Base-by-base conservation (phyloP, 768 basidiomycete genomes). In the Psilocybe cubensis region DNA sequence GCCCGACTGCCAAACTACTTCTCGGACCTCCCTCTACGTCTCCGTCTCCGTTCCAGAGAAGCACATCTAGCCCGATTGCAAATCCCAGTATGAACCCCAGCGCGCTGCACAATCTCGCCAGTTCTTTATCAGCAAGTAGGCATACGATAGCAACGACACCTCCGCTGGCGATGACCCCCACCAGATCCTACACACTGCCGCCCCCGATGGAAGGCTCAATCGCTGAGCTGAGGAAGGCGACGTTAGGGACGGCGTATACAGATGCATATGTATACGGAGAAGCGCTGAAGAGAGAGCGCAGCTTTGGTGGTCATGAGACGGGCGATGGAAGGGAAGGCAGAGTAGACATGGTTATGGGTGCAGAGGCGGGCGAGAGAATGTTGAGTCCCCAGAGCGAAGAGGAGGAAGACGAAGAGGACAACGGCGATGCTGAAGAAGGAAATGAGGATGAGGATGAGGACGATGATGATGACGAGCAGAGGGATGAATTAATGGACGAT, bases 131-230 rank as follows among this genome's bases (percentile, higher is more conserved):
- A 11, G 8, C 3, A n/a, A n/a, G 35, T 38, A 14, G 35, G 4
- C 12, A 38, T 5, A 11, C 35, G 31, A 38, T 9, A 6, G 18
- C 23, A 2, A 23, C 35, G 21, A 49, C 46, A 5, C 44, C 38
- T 12, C 28, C 47, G 4, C 38, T 42, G 10, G 18, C 31, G 9
- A 24, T 51, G 27, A 28, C 33, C 1, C 35, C 52, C 9, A 41
- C 10, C 45, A 51, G 50, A 27, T 59, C 63, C 1, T 64, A 64
- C 20, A 57, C 40, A 2, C 40, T 64, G n/a, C 63, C 63, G 43
- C 29, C 55, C 18, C 52, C 48, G 5, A 55, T 35, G 3, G 63
- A 64, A 53, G 63, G 63, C 8, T 62, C 60, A 6, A 41, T 64
- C 25, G 63, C 63, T 4, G 60, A 54, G 21, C 24, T 64, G 18